These are phyloP conservation scores for Pleurotus citrinopileatus DNA, from an alignment of 768 basidiomycete genomes.

Conservation along the genomic window DNA sequence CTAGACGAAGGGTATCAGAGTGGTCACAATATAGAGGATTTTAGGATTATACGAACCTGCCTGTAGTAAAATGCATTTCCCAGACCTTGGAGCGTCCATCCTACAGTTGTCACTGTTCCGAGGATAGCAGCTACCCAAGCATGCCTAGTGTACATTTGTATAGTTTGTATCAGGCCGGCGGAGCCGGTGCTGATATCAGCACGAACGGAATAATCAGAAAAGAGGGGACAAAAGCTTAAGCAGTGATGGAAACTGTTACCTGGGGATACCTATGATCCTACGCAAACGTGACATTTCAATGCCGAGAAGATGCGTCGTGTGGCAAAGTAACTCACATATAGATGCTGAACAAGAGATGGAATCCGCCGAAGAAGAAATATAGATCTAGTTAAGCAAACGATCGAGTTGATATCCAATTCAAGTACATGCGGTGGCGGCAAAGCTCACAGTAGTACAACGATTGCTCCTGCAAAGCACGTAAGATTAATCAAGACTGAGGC, in stretches of 20 bases:
- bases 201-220: constrained; percentile 23
- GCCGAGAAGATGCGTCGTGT: constrained; percentile 18
- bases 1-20: constrained; percentile 31
- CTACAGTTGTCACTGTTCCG: constrained; percentile 75
- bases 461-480: constrained; percentile 70
- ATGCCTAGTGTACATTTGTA: constrained; percentile 70
- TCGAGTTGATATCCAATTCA: constrained; percentile 20
- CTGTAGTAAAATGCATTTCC: constrained; percentile 82
- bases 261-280: constrained; percentile 93
- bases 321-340: constrained; percentile 67
- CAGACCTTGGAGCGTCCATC: constrained; percentile 84
- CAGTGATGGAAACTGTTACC: constrained; percentile 36
- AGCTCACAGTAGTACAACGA: constrained; percentile 86
- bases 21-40: constrained; percentile 7
- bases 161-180: constrained; percentile 92
- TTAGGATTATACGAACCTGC: constrained; percentile 53
- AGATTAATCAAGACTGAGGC: constrained; percentile 21
- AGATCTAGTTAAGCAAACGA: constrained; percentile 58
- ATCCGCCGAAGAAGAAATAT: constrained; percentile 96
- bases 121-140: constrained; percentile 81
- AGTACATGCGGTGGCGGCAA: background rate
- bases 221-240: constrained; percentile 23
- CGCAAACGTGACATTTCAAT: constrained; percentile 22
- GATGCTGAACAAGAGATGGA: constrained; percentile 88
- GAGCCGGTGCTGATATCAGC: constrained; percentile 72